A percentile compares a stretch with the other conserved stretches of the same genome.
phyloP scores from a whole-genome alignment of 768 basidiomycete genomes.

The Naganishia onofrii region DNA sequence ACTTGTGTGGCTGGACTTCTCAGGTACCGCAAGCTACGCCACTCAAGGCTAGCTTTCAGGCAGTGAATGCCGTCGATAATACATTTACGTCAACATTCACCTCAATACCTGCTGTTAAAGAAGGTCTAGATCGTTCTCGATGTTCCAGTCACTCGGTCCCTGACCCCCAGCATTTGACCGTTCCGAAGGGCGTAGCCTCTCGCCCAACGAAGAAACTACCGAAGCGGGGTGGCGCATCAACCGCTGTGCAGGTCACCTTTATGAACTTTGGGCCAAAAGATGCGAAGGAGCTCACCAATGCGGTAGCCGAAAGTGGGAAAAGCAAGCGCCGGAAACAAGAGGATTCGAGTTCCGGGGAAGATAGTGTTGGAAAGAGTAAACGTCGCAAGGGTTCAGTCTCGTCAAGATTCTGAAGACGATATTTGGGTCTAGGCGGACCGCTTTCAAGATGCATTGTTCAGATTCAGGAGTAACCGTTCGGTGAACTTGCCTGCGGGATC shows the following conservation, averaged over 20 bases:
- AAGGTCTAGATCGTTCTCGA: not conserved
- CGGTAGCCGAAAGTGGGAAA: slow-evolving; percentile 22
- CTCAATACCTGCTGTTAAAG: slow-evolving; percentile 7
- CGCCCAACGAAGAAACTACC: slow-evolving; percentile 12
- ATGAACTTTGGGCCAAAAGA: slow-evolving; percentile 22
- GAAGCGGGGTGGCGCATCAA: not conserved
- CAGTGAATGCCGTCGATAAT: not conserved
- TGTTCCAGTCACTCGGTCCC: not conserved
- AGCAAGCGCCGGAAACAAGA: slow-evolving; percentile 20
- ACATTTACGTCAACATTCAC: not conserved
- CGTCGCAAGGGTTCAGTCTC: not conserved
- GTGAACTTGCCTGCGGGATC: not conserved
- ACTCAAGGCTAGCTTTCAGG: slow-evolving; percentile 1
- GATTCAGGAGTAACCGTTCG: not conserved
- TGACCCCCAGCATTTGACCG: not conserved
- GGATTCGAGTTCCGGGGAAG: slow-evolving; percentile 14
- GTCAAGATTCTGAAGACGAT: not conserved
- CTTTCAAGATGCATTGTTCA: not conserved
- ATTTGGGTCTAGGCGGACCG: not conserved
- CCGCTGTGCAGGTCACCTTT: slow-evolving; percentile 1
- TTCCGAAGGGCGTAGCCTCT: not conserved
- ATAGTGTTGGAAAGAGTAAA: not conserved
- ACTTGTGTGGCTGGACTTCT: slow-evolving; percentile 7
- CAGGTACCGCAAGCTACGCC: slow-evolving; percentile 16
- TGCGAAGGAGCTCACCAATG: slow-evolving; percentile 16